Percentiles rank a stretch among this genome's conserved stretches.
Conservation (phyloP, 352 stramenopile genomes). For the Stramenopiles sp. region DNA sequence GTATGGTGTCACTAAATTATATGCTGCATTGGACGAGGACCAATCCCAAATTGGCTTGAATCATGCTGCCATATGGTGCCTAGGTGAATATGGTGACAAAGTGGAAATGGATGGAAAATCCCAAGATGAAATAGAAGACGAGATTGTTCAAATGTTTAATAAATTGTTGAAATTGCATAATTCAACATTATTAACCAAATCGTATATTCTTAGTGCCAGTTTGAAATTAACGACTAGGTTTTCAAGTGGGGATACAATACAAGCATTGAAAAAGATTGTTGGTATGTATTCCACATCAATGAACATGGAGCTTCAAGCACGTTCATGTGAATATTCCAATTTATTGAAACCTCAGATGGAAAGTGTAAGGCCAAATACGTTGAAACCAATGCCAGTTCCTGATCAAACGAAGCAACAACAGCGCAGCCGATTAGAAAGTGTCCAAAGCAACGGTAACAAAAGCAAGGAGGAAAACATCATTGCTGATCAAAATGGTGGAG, state of each 20-base stretch:
- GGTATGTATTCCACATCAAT: slow-evolving; percentile 66
- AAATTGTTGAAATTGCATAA: slow-evolving; percentile 52
- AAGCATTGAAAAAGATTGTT: slow-evolving; percentile 56
- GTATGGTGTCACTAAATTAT: slow-evolving; percentile 91
- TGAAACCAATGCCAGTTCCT: slow-evolving; percentile 42
- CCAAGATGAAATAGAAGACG: slow-evolving; percentile 10
- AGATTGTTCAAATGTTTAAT: slow-evolving; percentile 22
- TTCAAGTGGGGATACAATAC: slow-evolving; percentile 26
- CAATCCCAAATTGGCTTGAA: slow-evolving; percentile 77
- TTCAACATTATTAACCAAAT: slow-evolving; percentile 46
- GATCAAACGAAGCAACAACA: slow-evolving; percentile 17
- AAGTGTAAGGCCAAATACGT: slow-evolving; percentile 44
- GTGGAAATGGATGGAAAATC: slow-evolving; percentile 32
- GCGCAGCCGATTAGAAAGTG: slow-evolving; percentile 14
- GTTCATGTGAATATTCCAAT: slow-evolving; percentile 62
- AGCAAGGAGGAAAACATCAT: slow-evolving; percentile 20
- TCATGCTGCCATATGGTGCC: slow-evolving; percentile 92
- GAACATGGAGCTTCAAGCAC: slow-evolving; percentile 83
- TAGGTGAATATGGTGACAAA: slow-evolving; percentile 86
- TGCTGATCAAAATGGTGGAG: slow-evolving; percentile 2
- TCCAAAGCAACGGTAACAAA: slow-evolving; percentile 14
- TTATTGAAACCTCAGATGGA: slow-evolving; percentile 13
- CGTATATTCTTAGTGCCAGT: slow-evolving; percentile 63
- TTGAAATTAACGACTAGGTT: slow-evolving; percentile 85
- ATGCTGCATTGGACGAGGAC: slow-evolving; percentile 81